Percentiles rank a stretch among this genome's conserved stretches.
phyloP scores from a whole-genome alignment of 1,284 basidiomycete genomes.

The Spongiforma sp. region DNA sequence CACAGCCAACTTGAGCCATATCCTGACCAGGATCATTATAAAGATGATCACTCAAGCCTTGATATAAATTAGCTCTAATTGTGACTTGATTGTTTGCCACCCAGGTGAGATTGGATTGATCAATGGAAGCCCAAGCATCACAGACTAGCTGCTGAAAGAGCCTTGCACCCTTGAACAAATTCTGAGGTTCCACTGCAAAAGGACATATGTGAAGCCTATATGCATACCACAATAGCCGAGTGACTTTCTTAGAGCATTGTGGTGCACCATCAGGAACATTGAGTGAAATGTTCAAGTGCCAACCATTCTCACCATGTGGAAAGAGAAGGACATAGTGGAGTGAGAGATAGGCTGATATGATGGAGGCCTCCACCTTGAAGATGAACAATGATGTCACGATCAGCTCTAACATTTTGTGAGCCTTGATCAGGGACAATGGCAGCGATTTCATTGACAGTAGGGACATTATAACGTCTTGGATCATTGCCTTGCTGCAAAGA shows the following conservation, averaged over 20 bases:
- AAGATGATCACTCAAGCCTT: no score
- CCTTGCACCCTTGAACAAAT: no score
- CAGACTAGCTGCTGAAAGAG: no score
- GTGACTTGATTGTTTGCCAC: no score
- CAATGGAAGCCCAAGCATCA: no score
- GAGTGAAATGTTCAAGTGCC: constrained; percentile 39
- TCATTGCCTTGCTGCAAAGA: neutral
- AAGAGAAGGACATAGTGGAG: constrained; percentile 49
- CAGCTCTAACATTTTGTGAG: constrained; percentile 11
- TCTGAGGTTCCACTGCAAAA: no score
- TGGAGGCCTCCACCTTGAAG: no score
- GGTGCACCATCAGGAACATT: neutral
- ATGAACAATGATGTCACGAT: no score
- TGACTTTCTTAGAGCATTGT: neutral
- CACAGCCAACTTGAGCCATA: neutral
- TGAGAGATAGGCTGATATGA: constrained; percentile 31
- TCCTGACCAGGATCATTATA: constrained; percentile 3
- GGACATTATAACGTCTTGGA: constrained; percentile 26
- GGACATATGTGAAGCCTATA: no score
- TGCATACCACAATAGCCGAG: no score
- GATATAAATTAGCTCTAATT: no score
- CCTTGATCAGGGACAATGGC: constrained; percentile 28
- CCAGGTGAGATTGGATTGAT: no score
- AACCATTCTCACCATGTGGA: constrained; percentile 45
- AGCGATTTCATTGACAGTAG: constrained; percentile 35